These are phyloP conservation scores for Berkeleyomyces basicola DNA, from an alignment of 2,329 filamentous ascomycete species.

Conservation along the genomic window DNA sequence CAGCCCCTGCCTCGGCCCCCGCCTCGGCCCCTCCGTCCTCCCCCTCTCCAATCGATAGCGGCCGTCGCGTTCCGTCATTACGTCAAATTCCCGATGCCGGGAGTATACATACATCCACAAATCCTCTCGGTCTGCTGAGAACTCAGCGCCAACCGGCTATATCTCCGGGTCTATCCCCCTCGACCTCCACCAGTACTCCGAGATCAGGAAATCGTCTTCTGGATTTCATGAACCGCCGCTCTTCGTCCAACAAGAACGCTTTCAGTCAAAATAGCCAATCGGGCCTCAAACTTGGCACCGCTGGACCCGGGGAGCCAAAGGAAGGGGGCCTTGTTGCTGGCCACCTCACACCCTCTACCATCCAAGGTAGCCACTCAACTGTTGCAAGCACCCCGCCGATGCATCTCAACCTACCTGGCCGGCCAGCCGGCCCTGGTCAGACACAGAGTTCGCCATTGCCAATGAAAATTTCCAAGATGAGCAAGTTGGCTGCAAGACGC, in stretches of 20 bases:
- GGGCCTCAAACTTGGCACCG: neutral
- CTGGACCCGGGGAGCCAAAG: neutral
- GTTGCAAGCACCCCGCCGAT: neutral
- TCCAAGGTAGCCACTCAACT: neutral
- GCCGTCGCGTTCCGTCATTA: slow-evolving; percentile 8
- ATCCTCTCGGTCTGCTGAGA: slow-evolving; percentile 2
- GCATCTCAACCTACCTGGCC: neutral
- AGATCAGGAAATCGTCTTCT: neutral
- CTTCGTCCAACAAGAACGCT: neutral
- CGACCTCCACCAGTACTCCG: neutral
- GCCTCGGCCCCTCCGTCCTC: neutral
- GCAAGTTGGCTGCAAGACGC: slow-evolving; percentile 49
- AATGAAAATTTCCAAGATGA: neutral
- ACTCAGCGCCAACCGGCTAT: slow-evolving; percentile 4
- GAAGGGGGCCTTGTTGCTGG: neutral
- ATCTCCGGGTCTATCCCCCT: neutral
- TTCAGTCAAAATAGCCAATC: neutral
- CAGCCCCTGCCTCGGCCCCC: neutral
- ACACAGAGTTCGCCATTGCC: neutral
- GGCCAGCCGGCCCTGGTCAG: neutral
- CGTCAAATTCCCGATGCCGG: slow-evolving; percentile 5
- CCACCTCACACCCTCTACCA: neutral
- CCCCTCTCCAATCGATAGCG: neutral
- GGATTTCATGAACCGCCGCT: slow-evolving; percentile 5
- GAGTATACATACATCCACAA: neutral